Evolutionary conservation across 768 basidiomycete genomes (phyloP), one percentile per base, ranked within the genome.

Genomic region (Fomitopsis serialis): DNA sequence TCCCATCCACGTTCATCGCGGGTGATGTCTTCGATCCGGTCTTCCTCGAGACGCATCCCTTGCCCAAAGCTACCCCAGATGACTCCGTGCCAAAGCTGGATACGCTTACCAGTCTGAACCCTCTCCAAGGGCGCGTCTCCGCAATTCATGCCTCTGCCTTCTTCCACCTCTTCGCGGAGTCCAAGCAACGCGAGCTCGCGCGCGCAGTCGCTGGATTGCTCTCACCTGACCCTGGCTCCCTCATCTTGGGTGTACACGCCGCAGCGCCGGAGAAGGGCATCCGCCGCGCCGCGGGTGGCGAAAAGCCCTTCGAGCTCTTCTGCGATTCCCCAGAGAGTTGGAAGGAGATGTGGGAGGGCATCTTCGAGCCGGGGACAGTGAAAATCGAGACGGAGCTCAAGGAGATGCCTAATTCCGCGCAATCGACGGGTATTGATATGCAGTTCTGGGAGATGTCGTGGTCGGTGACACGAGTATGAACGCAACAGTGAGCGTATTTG

Each of bases 21-120:
- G 85, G 83, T 1, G 75, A 86, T 53, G 70, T 65, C 0, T 75
- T 85, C 47, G 72, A 81, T 54, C 65, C 74, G 4, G 52, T 55
- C 4, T 68, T 78, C 49, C 70, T 84, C 21, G 59, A 62, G 5
- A 54, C 57, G 15, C 56, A 62, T 19, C 57, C 63, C 3, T 65
- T 67, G 29, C 29, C 29, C 6, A 32, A 5, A 32, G 29, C 29
- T 5, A 32, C 11, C 11, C 29, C 29, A 11, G 13, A 34, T 5
- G 23, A 40, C 7, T 12, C 56, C 13, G 29, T 40, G 12, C 70
- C 70, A 0, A 57, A 58, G 48, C 57, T 78, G 43, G 23, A 52
- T 8, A 54, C 62, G 7, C 48, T 80, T 19, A 69, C 52, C 3
- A 74, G 75, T 0, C 65, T 83, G 29, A 78, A 64, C 79, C 48